A percentile compares a stretch with the other conserved stretches of the same genome.
Conservation (phyloP, 2,329 filamentous ascomycete species). For the Teratosphaeria epicoccoides region DNA sequence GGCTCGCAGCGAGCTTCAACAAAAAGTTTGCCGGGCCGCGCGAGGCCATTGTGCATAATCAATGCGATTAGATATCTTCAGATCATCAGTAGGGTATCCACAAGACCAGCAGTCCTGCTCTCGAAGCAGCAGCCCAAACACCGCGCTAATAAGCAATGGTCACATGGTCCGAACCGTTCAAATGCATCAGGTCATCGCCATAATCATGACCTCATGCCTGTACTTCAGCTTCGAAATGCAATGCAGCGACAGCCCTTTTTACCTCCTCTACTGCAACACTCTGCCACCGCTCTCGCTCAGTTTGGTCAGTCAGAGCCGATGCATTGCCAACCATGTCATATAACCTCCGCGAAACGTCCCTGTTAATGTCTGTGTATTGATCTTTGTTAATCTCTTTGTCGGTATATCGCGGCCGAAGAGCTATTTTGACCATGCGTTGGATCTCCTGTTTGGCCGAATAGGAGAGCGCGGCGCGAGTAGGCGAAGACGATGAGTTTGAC, state of each 20-base stretch:
- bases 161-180: not conserved
- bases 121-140: not conserved
- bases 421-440: slow-evolving; percentile 74
- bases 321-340: slow-evolving; percentile 57
- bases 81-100: not conserved
- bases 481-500: slow-evolving; percentile 23
- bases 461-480: slow-evolving; percentile 45
- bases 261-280: slow-evolving; percentile 70
- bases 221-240: slow-evolving; percentile 12
- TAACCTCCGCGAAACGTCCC: slow-evolving; percentile 74
- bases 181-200: not conserved
- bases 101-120: not conserved
- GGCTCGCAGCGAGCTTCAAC: too few species aligned
- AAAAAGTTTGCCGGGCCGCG: not conserved
- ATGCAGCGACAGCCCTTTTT: slow-evolving; percentile 51
- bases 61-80: not conserved
- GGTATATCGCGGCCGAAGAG: slow-evolving; percentile 72
- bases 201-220: not conserved
- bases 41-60: not conserved
- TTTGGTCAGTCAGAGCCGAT: slow-evolving; percentile 48
- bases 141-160: not conserved
- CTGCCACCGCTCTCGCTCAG: slow-evolving; percentile 61
- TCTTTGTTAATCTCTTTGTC: slow-evolving; percentile 72
- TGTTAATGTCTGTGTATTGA: slow-evolving; percentile 86
- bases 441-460: slow-evolving; percentile 79